Percentiles rank a stretch among this genome's conserved stretches.
These are phyloP conservation scores for Pseudoperonospora humuli DNA, from an alignment of 352 stramenopile genomes.

Conservation along the genomic window DNA sequence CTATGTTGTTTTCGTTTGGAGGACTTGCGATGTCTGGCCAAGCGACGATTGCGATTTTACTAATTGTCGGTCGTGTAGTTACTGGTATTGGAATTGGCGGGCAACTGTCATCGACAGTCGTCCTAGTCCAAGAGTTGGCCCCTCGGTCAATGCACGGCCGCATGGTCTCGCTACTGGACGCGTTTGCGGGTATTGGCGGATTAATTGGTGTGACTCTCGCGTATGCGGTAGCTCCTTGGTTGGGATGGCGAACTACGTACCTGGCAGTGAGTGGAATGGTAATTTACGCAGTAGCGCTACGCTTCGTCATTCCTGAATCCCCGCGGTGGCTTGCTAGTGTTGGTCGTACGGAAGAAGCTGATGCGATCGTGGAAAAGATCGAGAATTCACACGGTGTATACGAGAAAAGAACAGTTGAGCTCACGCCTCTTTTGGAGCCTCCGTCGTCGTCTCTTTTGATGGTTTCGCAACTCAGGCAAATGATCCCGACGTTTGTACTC, in stretches of 20 bases:
- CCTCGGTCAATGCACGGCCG: constrained; percentile 23
- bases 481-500: neutral
- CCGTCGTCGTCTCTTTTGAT: neutral
- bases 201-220: constrained; percentile 27
- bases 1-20: constrained; percentile 25
- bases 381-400: constrained; percentile 3
- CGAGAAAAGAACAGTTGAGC: constrained; percentile 2
- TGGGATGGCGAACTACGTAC: constrained; percentile 34
- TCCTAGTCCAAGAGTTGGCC: constrained; percentile 31
- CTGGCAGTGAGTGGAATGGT: constrained; percentile 15
- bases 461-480: neutral
- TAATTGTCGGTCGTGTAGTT: constrained; percentile 28
- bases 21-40: constrained; percentile 21
- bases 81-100: constrained; percentile 31
- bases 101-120: constrained; percentile 24
- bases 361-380: constrained; percentile 13
- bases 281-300: constrained; percentile 17
- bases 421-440: constrained; percentile 4
- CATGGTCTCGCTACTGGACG: constrained; percentile 28
- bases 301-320: constrained; percentile 29
- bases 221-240: constrained; percentile 15
- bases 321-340: constrained; percentile 36
- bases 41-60: constrained; percentile 12
- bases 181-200: constrained; percentile 31
- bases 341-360: constrained; percentile 22